Conservation (phyloP, 768 basidiomycete species). For the Leccinum fibrillosum region DNA sequence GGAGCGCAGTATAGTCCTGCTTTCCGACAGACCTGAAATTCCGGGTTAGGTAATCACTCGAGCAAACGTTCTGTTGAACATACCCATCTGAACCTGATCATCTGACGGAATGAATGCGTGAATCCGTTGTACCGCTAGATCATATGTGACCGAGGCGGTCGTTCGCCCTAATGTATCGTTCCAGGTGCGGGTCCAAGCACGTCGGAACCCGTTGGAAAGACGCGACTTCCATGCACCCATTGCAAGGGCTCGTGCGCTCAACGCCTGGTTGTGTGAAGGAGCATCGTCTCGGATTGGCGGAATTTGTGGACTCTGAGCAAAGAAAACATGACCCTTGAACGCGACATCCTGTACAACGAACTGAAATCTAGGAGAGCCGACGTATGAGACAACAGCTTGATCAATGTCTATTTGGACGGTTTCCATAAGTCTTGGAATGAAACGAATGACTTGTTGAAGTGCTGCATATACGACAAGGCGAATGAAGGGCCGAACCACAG, state of each 20-base stretch:
- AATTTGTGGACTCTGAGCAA: conserved; percentile 46
- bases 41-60: neutral
- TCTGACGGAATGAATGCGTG: conserved; percentile 38
- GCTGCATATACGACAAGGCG: conserved; percentile 52
- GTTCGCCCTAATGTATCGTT: conserved; percentile 67
- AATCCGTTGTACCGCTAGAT: conserved; percentile 47
- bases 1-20: conserved; percentile 41
- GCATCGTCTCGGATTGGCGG: conserved; percentile 11
- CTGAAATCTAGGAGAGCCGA: conserved; percentile 49
- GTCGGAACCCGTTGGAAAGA: conserved; percentile 53
- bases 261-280: conserved; percentile 10
- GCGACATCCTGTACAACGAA: conserved; percentile 49
- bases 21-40: conserved; percentile 21
- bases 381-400: conserved; percentile 48
- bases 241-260: conserved; percentile 37
- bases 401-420: conserved; percentile 67
- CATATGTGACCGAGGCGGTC: conserved; percentile 52
- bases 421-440: conserved; percentile 66
- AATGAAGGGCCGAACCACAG: conserved; percentile 57
- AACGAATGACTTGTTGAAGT: conserved; percentile 58
- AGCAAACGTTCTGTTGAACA: conserved; percentile 4
- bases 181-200: conserved; percentile 69
- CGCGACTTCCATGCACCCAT: conserved; percentile 66
- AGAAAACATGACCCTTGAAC: conserved; percentile 52
- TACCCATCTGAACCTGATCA: conserved; percentile 28